A percentile compares a stretch with the other conserved stretches of the same genome.
Evolutionary conservation across 2,329 filamentous ascomycete genomes (phyloP).

Genomic region (Fonsecaea multimorphosa): DNA sequence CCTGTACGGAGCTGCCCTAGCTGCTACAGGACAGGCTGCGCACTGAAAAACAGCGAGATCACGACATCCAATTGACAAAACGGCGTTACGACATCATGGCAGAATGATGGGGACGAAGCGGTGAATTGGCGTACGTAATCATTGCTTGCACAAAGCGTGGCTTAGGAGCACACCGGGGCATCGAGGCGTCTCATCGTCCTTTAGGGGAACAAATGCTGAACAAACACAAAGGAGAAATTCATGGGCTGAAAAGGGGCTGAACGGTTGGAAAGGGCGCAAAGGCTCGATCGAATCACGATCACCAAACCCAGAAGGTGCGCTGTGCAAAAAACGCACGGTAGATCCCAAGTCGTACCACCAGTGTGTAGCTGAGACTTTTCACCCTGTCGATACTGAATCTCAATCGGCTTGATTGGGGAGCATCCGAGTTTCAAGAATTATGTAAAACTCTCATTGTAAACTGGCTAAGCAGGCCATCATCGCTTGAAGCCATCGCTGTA

Average conservation of each 20-base stretch:
- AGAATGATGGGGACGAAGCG: not conserved
- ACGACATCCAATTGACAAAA: not conserved
- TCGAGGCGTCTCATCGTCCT: not conserved
- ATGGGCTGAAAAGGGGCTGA: not conserved
- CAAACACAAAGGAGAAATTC: not conserved
- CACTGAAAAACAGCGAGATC: not conserved
- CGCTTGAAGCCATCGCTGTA: not conserved
- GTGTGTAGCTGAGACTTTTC: not conserved
- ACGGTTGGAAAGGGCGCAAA: too few species aligned
- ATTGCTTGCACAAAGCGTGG: not conserved
- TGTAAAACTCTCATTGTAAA: not conserved
- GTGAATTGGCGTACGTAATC: not conserved
- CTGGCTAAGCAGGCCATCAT: not conserved
- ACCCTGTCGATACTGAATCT: not conserved
- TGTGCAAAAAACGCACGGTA: not conserved
- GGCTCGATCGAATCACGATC: not conserved
- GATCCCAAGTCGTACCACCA: not conserved
- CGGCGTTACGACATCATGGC: not conserved
- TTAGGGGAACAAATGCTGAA: conserved; percentile 1
- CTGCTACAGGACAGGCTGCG: conserved; percentile 4
- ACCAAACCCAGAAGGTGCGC: not conserved
- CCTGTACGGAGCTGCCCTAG: not conserved
- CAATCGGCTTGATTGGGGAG: not conserved
- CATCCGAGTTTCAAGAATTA: not conserved
- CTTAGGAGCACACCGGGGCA: not conserved